Conservation (phyloP, 192 early-diverging fungal genomes). For the Podila verticillata region DNA sequence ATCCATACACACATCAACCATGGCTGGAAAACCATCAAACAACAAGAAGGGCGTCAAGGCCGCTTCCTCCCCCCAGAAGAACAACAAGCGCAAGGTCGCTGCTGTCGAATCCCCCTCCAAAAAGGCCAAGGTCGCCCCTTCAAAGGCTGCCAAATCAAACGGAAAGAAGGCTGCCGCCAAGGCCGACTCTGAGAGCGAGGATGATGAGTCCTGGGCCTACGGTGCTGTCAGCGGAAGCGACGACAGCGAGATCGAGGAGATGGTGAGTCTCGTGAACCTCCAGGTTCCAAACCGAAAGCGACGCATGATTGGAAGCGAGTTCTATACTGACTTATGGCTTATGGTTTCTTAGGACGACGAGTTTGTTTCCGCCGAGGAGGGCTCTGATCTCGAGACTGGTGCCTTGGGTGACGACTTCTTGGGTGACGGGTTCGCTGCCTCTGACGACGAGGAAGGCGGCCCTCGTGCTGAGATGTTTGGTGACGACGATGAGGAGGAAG, state of each 20-base stretch:
- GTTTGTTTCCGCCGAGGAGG: constrained; percentile 49
- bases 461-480: constrained; percentile 53
- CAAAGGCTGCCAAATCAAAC: constrained; percentile 15
- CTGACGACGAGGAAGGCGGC: constrained; percentile 63
- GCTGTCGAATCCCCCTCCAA: constrained; percentile 16
- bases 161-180: constrained; percentile 8
- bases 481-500: constrained; percentile 58
- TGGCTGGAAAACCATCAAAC: constrained; percentile 38
- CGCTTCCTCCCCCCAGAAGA: constrained; percentile 16
- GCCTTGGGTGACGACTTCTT: constrained; percentile 48
- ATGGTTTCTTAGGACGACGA: constrained; percentile 29
- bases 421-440: constrained; percentile 54
- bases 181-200: constrained; percentile 12
- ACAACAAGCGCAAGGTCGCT: constrained; percentile 40
- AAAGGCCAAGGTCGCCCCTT: constrained; percentile 27
- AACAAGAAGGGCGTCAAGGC: constrained; percentile 19
- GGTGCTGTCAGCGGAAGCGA: constrained; percentile 41
- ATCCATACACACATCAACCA: constrained; percentile 6
- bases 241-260: constrained; percentile 33
- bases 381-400: constrained; percentile 54
- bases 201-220: constrained; percentile 50
- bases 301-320: no score
- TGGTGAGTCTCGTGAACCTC: constrained; percentile 9
- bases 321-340: not conserved
- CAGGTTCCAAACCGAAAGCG: no score